These are phyloP conservation scores for Lobulomyces angularis DNA, from an alignment of 192 early-diverging fungal species.

Conservation along the genomic window DNA sequence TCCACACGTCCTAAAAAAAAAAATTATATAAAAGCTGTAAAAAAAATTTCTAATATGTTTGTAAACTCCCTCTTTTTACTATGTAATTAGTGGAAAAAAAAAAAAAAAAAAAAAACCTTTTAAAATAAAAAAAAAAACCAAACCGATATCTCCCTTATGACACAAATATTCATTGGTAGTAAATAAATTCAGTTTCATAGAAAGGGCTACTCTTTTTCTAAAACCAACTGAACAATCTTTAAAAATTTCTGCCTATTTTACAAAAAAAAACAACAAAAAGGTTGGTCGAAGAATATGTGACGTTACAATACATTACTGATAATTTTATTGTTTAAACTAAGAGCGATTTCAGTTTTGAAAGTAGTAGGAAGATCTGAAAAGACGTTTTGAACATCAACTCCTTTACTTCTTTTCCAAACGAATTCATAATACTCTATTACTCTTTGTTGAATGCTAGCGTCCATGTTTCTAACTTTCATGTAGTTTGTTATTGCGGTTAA, in stretches of 20 bases:
- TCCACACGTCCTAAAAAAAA: too few species aligned
- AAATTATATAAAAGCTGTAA: too few species aligned
- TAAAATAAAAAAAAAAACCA: not conserved
- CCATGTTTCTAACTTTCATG: conserved; percentile 1
- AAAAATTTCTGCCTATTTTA: not conserved
- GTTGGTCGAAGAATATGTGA: not conserved
- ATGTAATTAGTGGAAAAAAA: too few species aligned
- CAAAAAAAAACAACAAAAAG: too few species aligned
- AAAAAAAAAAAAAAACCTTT: not conserved
- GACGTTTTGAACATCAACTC: conserved; percentile 1
- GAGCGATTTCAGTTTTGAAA: not conserved
- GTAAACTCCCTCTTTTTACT: too few species aligned
- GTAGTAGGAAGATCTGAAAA: conserved; percentile 1
- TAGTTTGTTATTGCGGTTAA: not conserved
- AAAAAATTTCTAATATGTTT: too few species aligned
- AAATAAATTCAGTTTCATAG: conserved; percentile 2
- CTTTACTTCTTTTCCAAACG: conserved; percentile 1
- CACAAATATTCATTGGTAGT: not conserved
- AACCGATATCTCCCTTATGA: conserved; percentile 1
- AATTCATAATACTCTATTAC: conserved; percentile 1
- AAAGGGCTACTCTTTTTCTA: not conserved
- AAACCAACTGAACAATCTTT: not conserved
- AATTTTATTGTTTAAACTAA: not conserved
- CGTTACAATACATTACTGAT: not conserved
- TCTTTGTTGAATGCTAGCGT: not conserved